These are phyloP conservation scores for Melastoma candidum DNA, from an alignment of 441 rosid genomes.

Conservation along the genomic window DNA sequence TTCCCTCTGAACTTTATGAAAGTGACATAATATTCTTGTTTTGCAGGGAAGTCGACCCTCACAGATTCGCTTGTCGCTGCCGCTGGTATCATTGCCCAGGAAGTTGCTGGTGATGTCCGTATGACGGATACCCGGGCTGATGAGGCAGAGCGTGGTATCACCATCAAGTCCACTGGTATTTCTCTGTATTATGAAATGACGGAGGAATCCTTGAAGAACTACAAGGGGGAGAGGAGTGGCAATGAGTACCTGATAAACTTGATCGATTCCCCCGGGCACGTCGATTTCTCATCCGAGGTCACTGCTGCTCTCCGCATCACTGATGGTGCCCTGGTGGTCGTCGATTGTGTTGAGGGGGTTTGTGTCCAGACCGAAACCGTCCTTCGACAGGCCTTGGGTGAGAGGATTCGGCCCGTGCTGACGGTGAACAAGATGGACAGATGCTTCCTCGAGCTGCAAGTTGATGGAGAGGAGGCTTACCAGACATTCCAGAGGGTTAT, in stretches of 20 bases:
- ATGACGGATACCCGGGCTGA: constrained; percentile 66
- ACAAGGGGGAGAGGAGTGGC: constrained; percentile 41
- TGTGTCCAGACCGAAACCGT: constrained; percentile 75
- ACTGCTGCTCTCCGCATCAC: constrained; percentile 88
- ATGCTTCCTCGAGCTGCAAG: constrained; percentile 76
- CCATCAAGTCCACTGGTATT: constrained; percentile 69
- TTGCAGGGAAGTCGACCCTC: constrained; percentile 53
- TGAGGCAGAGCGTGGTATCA: constrained; percentile 75
- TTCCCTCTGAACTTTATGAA: too few relatives aligned
- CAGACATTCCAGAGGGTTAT: constrained; percentile 59
- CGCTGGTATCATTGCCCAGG: constrained; percentile 73
- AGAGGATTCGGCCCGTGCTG: constrained; percentile 67
- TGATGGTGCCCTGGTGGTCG: constrained; percentile 85
- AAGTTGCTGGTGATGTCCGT: constrained; percentile 72
- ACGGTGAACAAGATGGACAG: constrained; percentile 83
- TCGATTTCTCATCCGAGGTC: constrained; percentile 80
- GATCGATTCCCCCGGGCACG: constrained; percentile 82
- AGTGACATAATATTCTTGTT: too few relatives aligned
- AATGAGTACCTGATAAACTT: constrained; percentile 78
- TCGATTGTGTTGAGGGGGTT: constrained; percentile 69
- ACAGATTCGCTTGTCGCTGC: constrained; percentile 75
- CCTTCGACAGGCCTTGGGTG: constrained; percentile 67
- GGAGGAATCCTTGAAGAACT: constrained; percentile 32
- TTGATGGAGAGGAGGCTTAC: constrained; percentile 74
- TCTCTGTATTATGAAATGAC: constrained; percentile 55